Conservation (phyloP, 805 yeast genomes). For the Candida awuae region DNA sequence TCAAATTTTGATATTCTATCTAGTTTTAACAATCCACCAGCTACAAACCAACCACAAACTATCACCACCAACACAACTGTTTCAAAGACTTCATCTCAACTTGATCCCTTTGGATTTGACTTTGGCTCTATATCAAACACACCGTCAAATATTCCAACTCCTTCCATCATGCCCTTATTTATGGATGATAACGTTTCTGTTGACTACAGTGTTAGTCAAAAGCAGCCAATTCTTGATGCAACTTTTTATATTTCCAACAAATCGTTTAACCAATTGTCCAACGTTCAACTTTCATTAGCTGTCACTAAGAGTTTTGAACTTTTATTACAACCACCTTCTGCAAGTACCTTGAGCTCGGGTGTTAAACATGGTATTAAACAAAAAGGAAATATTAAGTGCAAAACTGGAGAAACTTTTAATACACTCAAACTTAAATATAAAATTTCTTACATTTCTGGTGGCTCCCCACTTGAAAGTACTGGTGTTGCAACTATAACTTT, state of each 20-base stretch:
- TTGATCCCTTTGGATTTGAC: constrained; percentile 32
- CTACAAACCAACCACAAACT: constrained; percentile 4
- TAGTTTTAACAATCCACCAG: constrained; percentile 11
- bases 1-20: constrained; percentile 12
- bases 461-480: constrained; percentile 42
- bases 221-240: constrained; percentile 14
- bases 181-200: constrained; percentile 20
- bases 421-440: constrained; percentile 69
- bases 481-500: constrained; percentile 37
- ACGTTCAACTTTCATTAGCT: constrained; percentile 27
- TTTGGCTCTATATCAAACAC: constrained; percentile 14
- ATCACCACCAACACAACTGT: constrained; percentile 5
- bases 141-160: constrained; percentile 3
- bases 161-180: constrained; percentile 8
- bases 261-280: constrained; percentile 45
- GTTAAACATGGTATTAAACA: constrained; percentile 22
- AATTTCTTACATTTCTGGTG: constrained; percentile 43
- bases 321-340: constrained; percentile 23
- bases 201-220: constrained; percentile 18
- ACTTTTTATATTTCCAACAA: constrained; percentile 20
- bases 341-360: constrained; percentile 13
- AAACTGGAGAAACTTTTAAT: constrained; percentile 12
- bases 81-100: constrained; percentile 11
- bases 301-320: constrained; percentile 29
- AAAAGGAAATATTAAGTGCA: constrained; percentile 18